These are phyloP conservation scores for Annulohypoxylon maeteangense DNA, from an alignment of 495 filamentous ascomycete species.

Conservation along the genomic window DNA sequence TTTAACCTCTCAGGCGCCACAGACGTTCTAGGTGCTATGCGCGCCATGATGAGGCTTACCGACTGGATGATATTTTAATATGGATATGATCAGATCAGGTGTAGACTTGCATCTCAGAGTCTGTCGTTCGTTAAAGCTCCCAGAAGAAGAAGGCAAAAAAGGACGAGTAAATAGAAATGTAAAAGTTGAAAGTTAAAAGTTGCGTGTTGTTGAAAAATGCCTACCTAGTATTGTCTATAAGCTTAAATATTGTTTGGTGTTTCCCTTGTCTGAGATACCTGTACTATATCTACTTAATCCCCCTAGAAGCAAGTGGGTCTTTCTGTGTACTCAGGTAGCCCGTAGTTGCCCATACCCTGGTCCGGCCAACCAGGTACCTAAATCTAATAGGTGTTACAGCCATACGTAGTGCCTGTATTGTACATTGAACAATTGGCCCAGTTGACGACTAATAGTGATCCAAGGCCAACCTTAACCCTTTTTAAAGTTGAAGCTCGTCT, in stretches of 20 bases:
- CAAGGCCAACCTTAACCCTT: not conserved
- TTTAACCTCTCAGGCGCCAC: conserved; percentile 48
- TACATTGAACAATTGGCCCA: too few relatives aligned
- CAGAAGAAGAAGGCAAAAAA: not conserved
- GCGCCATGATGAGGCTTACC: conserved; percentile 34
- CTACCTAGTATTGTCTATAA: not conserved
- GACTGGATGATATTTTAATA: not conserved
- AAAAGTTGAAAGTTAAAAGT: not conserved
- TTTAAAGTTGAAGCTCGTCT: conserved; percentile 4
- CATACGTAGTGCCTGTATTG: not conserved
- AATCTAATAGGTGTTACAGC: too few relatives aligned
- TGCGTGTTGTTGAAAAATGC: not conserved
- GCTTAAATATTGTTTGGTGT: not conserved
- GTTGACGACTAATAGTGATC: too few relatives aligned
- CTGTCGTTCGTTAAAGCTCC: not conserved
- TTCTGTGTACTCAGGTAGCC: not conserved
- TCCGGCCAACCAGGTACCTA: too few relatives aligned
- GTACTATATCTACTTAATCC: too few relatives aligned
- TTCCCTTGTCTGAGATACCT: not conserved
- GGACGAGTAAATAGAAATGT: not conserved
- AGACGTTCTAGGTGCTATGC: conserved; percentile 42
- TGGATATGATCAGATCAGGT: not conserved
- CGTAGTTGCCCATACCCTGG: too few relatives aligned
- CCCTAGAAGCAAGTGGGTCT: too few relatives aligned
- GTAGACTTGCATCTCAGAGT: not conserved